Base-by-base conservation (phyloP, 345 rosid species). In the Barbarea vulgaris region DNA sequence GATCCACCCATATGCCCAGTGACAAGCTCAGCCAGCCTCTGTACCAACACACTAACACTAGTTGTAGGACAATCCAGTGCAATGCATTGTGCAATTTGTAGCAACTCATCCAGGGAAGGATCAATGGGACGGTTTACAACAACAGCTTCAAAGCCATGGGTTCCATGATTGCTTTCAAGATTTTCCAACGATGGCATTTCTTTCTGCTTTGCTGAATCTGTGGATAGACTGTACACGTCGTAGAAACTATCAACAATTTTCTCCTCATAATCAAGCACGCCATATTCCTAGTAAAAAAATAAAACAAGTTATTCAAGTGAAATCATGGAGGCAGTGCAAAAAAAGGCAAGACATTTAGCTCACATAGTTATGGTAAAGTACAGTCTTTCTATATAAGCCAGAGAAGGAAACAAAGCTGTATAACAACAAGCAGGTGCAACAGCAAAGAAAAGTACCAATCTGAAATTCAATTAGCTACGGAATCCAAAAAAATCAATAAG, bases 1-100 rank as follows among this genome's bases (percentile, higher is more conserved):
- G 96, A 86, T 28, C 98, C 99, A 75, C 98, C 99, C 98, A 96
- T 91, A 79, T 96, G 96, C 62, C 72, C 91, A n/a, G 93, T 89
- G 39, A 96, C 98, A 82, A 91, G 87, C 70, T 96, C 99, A 60
- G 99, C 96, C 67, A 96, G 85, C 79, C 82, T 82, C 79, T 89
- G 94, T 39, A 91, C 99, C 80, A 93, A 67, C 67, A 82, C 51
- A 72, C 78, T 79, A 73, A 92, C 86, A 81, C 87, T 82, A 7
- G 89, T 78, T 37, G 87, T 76, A 64, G 95, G 86, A 81, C 86
- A 88, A 79, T 87, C 96, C 83, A 91, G 59, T 30, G 85, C 81
- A 70, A 96, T 80, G 75, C 98, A 96, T 0, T 93, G 95, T 6
- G 90, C 89, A 74, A 96, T 70, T 74, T 96, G 97, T 70, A 87